phyloP scores from a whole-genome alignment of 2,329 filamentous ascomycete species.

The Exutisphaerella laricina region DNA sequence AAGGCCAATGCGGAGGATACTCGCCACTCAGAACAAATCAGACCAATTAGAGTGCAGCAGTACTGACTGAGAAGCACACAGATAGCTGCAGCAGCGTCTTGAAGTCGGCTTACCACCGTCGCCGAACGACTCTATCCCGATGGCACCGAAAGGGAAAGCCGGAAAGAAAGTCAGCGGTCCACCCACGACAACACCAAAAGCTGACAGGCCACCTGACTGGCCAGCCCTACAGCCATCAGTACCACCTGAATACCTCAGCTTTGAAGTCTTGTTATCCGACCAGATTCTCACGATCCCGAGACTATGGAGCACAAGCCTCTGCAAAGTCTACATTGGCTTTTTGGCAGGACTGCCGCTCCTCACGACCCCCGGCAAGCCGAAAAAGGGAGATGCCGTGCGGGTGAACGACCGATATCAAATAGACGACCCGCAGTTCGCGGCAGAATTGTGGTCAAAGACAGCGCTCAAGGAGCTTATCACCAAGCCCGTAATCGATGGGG shows the following conservation, averaged over 20 bases:
- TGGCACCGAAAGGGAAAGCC: slow-evolving; percentile 11
- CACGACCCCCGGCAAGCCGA: slow-evolving; percentile 73
- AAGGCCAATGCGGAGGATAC: too few species aligned
- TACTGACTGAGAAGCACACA: too few species aligned
- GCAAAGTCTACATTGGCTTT: slow-evolving; percentile 70
- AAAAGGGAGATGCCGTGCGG: slow-evolving; percentile 71
- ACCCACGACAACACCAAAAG: neutral
- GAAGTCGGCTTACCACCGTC: too few species aligned
- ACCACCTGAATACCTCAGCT: slow-evolving; percentile 57
- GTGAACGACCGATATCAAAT: slow-evolving; percentile 89
- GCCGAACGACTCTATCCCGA: too few species aligned
- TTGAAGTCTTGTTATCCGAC: slow-evolving; percentile 52
- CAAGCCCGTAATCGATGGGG: slow-evolving; percentile 34
- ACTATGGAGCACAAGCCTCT: slow-evolving; percentile 70
- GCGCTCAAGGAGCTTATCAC: slow-evolving; percentile 59
- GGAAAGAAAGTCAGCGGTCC: neutral
- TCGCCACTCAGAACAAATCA: too few species aligned
- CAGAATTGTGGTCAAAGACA: slow-evolving; percentile 69
- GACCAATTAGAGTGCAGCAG: too few species aligned
- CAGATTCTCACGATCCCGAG: slow-evolving; percentile 70
- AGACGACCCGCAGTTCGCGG: slow-evolving; percentile 67
- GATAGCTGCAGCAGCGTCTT: too few species aligned
- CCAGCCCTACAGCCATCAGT: slow-evolving; percentile 64
- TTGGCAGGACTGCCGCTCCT: slow-evolving; percentile 63
- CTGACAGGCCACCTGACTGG: slow-evolving; percentile 53